phyloP scores from a whole-genome alignment of 2,329 filamentous ascomycete species.

The Paecilomyces variotii region DNA sequence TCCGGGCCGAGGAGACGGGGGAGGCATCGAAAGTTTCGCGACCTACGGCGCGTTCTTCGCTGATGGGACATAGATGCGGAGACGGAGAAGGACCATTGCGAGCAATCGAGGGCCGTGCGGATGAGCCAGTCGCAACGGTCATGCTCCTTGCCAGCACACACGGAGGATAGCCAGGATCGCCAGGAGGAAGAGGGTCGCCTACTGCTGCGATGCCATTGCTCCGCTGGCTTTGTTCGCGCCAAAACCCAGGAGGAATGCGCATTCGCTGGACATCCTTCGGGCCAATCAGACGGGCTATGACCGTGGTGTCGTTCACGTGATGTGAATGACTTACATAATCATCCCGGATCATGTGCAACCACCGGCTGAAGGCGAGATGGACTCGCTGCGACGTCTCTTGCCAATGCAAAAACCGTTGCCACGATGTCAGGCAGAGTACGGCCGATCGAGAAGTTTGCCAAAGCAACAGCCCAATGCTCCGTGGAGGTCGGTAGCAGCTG shows the following conservation, averaged over 20 bases:
- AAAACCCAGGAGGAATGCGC: neutral
- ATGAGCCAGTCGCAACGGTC: slow-evolving; percentile 1
- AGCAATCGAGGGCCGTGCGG: slow-evolving; percentile 13
- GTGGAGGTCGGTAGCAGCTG: slow-evolving; percentile 45
- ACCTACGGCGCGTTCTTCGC: slow-evolving; percentile 37
- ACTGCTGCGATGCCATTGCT: neutral
- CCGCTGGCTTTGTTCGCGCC: neutral
- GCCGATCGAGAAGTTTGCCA: slow-evolving; percentile 62
- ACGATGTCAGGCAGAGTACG: slow-evolving; percentile 45
- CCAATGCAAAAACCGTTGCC: slow-evolving; percentile 1
- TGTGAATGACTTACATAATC: neutral
- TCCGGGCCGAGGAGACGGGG: slow-evolving; percentile 35
- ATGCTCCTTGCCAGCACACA: neutral
- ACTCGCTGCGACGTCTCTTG: neutral
- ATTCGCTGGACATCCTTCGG: neutral
- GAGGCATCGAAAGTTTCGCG: slow-evolving; percentile 44
- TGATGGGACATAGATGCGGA: slow-evolving; percentile 35
- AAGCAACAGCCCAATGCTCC: slow-evolving; percentile 58
- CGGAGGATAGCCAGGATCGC: neutral
- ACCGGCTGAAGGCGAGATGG: neutral
- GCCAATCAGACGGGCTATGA: neutral
- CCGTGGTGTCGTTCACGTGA: neutral
- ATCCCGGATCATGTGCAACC: neutral
- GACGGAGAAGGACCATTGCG: slow-evolving; percentile 32
- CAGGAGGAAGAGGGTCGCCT: neutral